A percentile compares a stretch with the other conserved stretches of the same genome.
Conservation (phyloP, 331 rosid species). For the Cydonia oblonga region DNA sequence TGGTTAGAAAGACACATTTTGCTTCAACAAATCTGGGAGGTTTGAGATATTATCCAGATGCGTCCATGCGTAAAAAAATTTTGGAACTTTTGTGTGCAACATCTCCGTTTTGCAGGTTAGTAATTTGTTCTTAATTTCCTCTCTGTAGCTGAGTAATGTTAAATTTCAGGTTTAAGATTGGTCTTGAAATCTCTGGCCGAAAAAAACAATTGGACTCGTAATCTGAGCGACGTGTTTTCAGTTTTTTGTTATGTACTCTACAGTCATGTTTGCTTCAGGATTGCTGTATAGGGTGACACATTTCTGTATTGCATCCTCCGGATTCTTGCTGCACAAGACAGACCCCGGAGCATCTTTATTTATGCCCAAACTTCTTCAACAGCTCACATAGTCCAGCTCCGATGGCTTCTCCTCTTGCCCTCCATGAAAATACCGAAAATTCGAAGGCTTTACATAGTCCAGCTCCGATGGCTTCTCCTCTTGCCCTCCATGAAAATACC, state of each 20-base stretch:
- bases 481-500: slow-evolving; percentile 83
- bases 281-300: neutral
- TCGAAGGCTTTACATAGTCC: too few species aligned
- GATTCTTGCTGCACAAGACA: slow-evolving; percentile 47
- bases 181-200: neutral
- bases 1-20: slow-evolving; percentile 39
- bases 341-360: slow-evolving; percentile 50
- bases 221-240: neutral
- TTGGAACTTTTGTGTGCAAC: slow-evolving; percentile 71
- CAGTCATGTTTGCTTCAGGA: neutral
- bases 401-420: too few species aligned
- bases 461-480: slow-evolving; percentile 61
- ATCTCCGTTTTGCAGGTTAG: slow-evolving; percentile 61
- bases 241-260: neutral
- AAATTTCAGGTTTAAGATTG: neutral
- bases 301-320: slow-evolving; percentile 29
- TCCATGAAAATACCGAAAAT: too few species aligned
- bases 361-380: slow-evolving; percentile 76
- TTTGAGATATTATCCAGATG: slow-evolving; percentile 61
- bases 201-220: too few species aligned
- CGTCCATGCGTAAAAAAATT: slow-evolving; percentile 38
- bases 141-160: neutral
- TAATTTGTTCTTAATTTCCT: neutral
- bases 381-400: too few species aligned
- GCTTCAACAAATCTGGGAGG: slow-evolving; percentile 49